Percentiles rank a stretch among this genome's conserved stretches.
phyloP scores from a whole-genome alignment of 2,329 filamentous ascomycete genomes.

The Claviceps africana region DNA sequence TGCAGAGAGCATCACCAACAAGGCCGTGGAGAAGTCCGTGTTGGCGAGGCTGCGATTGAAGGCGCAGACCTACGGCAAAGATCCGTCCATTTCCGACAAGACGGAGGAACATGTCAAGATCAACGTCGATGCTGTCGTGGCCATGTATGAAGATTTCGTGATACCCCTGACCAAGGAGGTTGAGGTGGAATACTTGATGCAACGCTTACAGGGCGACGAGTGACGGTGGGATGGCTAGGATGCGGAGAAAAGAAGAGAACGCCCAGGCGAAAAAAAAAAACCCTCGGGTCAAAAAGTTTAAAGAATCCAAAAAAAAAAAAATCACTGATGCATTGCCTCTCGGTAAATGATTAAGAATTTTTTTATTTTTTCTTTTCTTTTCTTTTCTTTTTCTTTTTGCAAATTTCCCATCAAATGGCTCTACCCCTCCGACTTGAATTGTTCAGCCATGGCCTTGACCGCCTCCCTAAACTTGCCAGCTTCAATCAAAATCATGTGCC shows the following conservation, averaged over 20 bases:
- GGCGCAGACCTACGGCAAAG: constrained; percentile 83
- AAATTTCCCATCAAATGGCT: background rate
- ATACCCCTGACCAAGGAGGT: constrained; percentile 97
- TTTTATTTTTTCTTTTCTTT: too few relatives aligned
- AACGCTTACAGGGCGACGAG: constrained; percentile 52
- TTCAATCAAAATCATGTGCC: constrained; percentile 78
- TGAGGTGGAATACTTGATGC: constrained; percentile 96
- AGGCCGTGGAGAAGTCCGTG: constrained; percentile 79
- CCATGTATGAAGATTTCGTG: constrained; percentile 83
- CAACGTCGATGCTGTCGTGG: constrained; percentile 77
- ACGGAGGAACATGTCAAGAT: constrained; percentile 60
- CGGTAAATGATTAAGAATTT: background rate
- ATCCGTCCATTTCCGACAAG: constrained; percentile 52
- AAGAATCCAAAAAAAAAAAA: too few relatives aligned
- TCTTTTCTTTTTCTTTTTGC: too few relatives aligned
- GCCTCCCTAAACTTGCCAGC: constrained; percentile 60
- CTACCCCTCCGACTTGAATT: constrained; percentile 39
- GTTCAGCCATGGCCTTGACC: constrained; percentile 62
- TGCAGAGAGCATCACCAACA: constrained; percentile 79
- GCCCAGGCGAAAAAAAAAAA: too few relatives aligned
- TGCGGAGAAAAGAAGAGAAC: too few relatives aligned
- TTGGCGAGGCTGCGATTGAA: constrained; percentile 76
- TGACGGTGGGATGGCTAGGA: too few relatives aligned
- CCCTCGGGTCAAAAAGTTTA: too few relatives aligned
- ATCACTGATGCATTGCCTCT: too few relatives aligned